Conservation (phyloP, 345 rosid genomes). For the Ceriops decandra region DNA sequence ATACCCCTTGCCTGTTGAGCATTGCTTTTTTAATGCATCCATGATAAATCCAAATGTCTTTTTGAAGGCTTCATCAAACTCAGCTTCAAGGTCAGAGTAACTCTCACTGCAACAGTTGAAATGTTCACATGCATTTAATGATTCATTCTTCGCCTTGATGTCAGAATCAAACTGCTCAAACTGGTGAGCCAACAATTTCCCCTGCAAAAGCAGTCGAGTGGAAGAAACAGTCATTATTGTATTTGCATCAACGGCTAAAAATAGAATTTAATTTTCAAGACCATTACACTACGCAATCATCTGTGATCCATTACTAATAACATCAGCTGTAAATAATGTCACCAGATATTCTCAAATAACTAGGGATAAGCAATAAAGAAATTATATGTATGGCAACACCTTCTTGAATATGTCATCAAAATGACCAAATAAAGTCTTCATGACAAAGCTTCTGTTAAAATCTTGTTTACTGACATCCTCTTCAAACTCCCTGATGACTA, state of each 20-base stretch:
- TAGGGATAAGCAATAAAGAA: not conserved
- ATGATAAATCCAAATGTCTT: slow-evolving; percentile 33
- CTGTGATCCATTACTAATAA: not conserved
- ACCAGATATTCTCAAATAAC: not conserved
- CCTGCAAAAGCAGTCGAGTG: slow-evolving; percentile 38
- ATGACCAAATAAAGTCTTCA: slow-evolving; percentile 43
- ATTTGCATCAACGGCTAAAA: not conserved
- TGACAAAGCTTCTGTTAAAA: slow-evolving; percentile 42
- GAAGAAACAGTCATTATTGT: not conserved
- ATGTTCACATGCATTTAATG: slow-evolving; percentile 11
- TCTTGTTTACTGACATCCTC: slow-evolving; percentile 39
- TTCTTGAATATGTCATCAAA: slow-evolving; percentile 45
- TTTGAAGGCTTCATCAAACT: slow-evolving; percentile 37
- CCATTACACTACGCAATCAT: too few species aligned
- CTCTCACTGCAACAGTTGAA: slow-evolving; percentile 11
- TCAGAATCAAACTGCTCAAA: slow-evolving; percentile 40
- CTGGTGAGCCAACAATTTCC: slow-evolving; percentile 49
- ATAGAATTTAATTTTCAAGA: not conserved
- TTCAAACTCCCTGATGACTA: slow-evolving; percentile 58
- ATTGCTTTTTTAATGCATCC: slow-evolving; percentile 44
- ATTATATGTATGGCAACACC: slow-evolving; percentile 35
- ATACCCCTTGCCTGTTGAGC: slow-evolving; percentile 28
- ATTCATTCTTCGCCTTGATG: slow-evolving; percentile 20
- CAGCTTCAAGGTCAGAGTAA: slow-evolving; percentile 31
- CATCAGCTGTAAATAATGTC: not conserved